Conservation (phyloP, 2,329 filamentous ascomycete genomes). For the Colletotrichum melonis region DNA sequence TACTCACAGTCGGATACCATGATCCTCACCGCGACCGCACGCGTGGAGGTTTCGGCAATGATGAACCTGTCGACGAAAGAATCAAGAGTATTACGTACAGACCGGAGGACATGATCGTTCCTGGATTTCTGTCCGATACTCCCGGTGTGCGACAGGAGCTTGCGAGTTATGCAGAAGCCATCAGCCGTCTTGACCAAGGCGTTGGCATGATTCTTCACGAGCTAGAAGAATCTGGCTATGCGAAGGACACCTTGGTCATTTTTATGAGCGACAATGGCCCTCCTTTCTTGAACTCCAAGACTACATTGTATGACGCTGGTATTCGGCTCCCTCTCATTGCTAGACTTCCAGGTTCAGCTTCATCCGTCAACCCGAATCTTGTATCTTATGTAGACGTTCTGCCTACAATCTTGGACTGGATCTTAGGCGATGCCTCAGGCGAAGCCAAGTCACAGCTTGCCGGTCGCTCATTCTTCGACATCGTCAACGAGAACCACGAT, state of each 20-base stretch:
- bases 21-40: not conserved
- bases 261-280: conserved; percentile 62
- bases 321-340: not conserved
- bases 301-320: conserved; percentile 55
- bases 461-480: not conserved
- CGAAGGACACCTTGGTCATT: conserved; percentile 56
- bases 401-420: not conserved
- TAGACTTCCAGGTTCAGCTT: not conserved
- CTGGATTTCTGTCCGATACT: conserved; percentile 48
- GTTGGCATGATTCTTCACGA: not conserved
- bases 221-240: not conserved
- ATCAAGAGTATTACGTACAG: not conserved
- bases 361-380: not conserved
- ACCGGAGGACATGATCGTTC: not conserved
- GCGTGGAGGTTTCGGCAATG: not conserved
- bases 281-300: conserved; percentile 63
- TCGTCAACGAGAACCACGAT: conserved; percentile 28
- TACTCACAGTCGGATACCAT: not conserved
- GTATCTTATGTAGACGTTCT: not conserved
- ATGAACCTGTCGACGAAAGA: not conserved
- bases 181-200: conserved; percentile 1
- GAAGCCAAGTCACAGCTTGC: not conserved
- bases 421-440: not conserved
- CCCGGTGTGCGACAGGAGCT: conserved; percentile 55
- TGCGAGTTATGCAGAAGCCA: conserved; percentile 47